Evolutionary conservation across 2,329 filamentous ascomycete genomes (phyloP).

Genomic region (Fusarium subglutinans): DNA sequence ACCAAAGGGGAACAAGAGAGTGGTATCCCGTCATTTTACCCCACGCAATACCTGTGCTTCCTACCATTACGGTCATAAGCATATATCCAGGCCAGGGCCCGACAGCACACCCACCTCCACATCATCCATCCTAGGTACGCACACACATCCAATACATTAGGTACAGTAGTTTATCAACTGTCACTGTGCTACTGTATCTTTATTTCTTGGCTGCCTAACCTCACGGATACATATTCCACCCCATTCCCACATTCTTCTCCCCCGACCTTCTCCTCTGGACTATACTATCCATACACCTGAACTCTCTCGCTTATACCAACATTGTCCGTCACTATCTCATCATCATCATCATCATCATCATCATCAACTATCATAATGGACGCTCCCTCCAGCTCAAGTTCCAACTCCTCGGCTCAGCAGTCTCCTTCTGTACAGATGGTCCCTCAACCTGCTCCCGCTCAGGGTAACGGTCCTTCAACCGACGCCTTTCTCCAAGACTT

Average conservation of each 20-base stretch:
- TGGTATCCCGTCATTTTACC: slow-evolving; percentile 26
- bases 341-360: background rate
- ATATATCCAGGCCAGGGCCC: slow-evolving; percentile 15
- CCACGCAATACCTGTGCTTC: slow-evolving; percentile 10
- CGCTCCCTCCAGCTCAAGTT: slow-evolving; percentile 46
- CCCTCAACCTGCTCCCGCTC: slow-evolving; percentile 40
- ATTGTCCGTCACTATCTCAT: slow-evolving; percentile 17
- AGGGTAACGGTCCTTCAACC: slow-evolving; percentile 53
- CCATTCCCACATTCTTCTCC: slow-evolving; percentile 5
- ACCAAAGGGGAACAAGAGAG: slow-evolving; percentile 10
- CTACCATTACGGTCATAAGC: slow-evolving; percentile 8
- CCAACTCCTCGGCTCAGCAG: slow-evolving; percentile 44
- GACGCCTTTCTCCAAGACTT: slow-evolving; percentile 80
- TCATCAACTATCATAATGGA: slow-evolving; percentile 41
- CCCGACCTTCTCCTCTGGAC: background rate
- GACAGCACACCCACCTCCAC: slow-evolving; percentile 5
- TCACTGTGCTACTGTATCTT: slow-evolving; percentile 12
- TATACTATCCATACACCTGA: background rate
- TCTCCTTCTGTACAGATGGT: slow-evolving; percentile 44
- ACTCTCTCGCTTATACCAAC: background rate
- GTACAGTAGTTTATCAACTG: slow-evolving; percentile 2
- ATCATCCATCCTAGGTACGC: background rate
- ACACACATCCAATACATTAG: background rate
- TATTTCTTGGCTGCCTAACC: slow-evolving; percentile 25
- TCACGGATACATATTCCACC: slow-evolving; percentile 20